A percentile compares a stretch with the other conserved stretches of the same genome.
Conservation (phyloP, 2,329 filamentous ascomycete genomes). For the Pseudogymnoascus verrucosus region DNA sequence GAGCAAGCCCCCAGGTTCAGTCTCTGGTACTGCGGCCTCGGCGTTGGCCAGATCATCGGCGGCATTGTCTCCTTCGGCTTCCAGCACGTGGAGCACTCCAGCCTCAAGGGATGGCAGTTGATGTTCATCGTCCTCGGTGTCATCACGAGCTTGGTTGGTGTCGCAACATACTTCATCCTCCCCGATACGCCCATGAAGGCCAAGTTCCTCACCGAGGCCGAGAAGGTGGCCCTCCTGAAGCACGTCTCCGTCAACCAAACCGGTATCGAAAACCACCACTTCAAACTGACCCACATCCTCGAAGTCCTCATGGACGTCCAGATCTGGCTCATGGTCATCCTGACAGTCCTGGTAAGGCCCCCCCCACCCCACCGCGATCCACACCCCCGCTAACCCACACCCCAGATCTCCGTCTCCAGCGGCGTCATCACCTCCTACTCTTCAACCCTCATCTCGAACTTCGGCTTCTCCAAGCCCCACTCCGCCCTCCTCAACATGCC, state of each 20-base stretch:
- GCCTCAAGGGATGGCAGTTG: conserved; percentile 37
- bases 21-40: conserved; percentile 54
- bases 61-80: conserved; percentile 44
- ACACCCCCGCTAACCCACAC: conserved; percentile 18
- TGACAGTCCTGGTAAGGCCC: conserved; percentile 39
- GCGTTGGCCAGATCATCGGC: conserved; percentile 46
- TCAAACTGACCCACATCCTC: conserved; percentile 39
- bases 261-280: conserved; percentile 42
- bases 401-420: conserved; percentile 40
- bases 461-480: conserved; percentile 38
- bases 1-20: conserved; percentile 53
- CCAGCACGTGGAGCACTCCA: conserved; percentile 37
- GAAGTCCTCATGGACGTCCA: conserved; percentile 45
- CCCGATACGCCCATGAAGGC: conserved; percentile 43
- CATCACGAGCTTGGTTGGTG: conserved; percentile 37
- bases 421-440: conserved; percentile 49
- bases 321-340: conserved; percentile 41
- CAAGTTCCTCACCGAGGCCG: conserved; percentile 29
- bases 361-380: not conserved
- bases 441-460: conserved; percentile 41
- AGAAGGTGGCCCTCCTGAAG: conserved; percentile 40
- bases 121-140: conserved; percentile 44
- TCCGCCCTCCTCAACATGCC: conserved; percentile 48
- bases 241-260: conserved; percentile 48
- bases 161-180: conserved; percentile 34